Evolutionary conservation across 768 basidiomycete species (phyloP).

Genomic region (Pilatotrama ljubarskyi): DNA sequence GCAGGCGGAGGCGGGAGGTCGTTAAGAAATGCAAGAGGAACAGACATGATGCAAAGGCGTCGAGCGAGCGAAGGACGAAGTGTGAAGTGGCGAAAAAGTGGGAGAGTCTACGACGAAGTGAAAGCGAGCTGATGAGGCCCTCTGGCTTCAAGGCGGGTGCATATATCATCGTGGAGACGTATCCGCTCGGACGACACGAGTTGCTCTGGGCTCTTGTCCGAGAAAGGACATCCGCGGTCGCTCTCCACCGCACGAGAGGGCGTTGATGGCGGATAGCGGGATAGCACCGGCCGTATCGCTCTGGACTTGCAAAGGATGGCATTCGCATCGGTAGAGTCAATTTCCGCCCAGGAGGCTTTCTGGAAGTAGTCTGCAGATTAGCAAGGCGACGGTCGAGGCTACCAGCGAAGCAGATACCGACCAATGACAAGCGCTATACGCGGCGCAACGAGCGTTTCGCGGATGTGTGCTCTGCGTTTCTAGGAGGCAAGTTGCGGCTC

Average conservation of each 20-base stretch:
- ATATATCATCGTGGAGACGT: conserved; percentile 14
- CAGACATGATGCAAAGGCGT: conserved; percentile 7
- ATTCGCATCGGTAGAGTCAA: background rate
- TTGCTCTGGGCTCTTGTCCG: conserved; percentile 2
- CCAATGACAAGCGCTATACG: background rate
- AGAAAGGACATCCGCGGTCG: background rate
- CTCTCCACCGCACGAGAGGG: conserved; percentile 1
- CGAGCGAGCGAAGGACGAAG: background rate
- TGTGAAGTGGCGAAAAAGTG: background rate
- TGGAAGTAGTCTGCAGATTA: background rate
- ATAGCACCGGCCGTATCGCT: background rate
- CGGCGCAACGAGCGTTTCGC: background rate
- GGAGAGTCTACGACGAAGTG: background rate
- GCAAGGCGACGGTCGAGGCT: background rate
- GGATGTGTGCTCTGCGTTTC: background rate
- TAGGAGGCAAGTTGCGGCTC: conserved; percentile 1
- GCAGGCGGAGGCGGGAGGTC: conserved; percentile 27
- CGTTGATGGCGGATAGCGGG: conserved; percentile 9
- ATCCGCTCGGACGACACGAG: background rate
- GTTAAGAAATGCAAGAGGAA: conserved; percentile 33
- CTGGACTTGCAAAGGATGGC: background rate
- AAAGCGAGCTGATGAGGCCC: background rate
- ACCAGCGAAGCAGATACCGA: background rate
- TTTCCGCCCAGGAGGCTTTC: background rate
- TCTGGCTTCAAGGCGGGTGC: background rate